Percentiles rank a stretch among this genome's conserved stretches.
Conservation (phyloP, 257 asterid genomes). For the Nicotiana tabacum region DNA sequence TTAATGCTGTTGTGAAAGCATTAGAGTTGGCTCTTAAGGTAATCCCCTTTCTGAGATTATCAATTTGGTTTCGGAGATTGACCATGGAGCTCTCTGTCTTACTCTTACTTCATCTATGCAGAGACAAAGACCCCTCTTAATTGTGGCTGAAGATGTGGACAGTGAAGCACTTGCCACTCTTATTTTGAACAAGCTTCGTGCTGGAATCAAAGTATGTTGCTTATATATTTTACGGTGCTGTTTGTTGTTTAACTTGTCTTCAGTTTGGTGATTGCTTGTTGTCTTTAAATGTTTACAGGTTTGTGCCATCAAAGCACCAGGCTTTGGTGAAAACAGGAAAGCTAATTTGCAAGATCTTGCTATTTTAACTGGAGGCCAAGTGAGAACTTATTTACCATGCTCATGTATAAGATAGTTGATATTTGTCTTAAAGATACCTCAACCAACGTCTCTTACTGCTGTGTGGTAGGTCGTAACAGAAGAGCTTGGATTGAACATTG, state of each 20-base stretch:
- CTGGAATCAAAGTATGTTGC: slow-evolving; percentile 70
- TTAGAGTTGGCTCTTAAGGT: slow-evolving; percentile 92
- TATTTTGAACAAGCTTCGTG: slow-evolving; percentile 88
- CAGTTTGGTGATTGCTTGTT: background rate
- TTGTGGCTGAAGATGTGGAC: slow-evolving; percentile 88
- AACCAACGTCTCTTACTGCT: background rate
- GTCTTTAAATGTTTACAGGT: slow-evolving; percentile 36
- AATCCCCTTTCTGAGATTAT: background rate
- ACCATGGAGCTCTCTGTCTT: background rate
- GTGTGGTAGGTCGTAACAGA: slow-evolving; percentile 68
- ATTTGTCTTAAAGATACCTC: background rate
- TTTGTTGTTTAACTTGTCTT: background rate
- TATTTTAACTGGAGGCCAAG: slow-evolving; percentile 86
- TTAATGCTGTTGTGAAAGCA: slow-evolving; percentile 66
- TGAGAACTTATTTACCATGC: slow-evolving; percentile 6
- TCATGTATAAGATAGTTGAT: background rate
- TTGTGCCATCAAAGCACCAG: slow-evolving; percentile 95
- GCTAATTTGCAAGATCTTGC: slow-evolving; percentile 81
- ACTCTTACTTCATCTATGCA: slow-evolving; percentile 15
- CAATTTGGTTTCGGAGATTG: background rate
- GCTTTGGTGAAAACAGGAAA: slow-evolving; percentile 92
- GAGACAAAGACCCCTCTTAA: slow-evolving; percentile 82
- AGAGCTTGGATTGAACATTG: slow-evolving; percentile 89
- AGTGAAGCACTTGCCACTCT: slow-evolving; percentile 96
- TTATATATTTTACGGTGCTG: background rate